Percentiles rank a stretch among this genome's conserved stretches.
Evolutionary conservation across 176 grass and related monocot genomes (phyloP).

Genomic region (Dactylis glomerata): DNA sequence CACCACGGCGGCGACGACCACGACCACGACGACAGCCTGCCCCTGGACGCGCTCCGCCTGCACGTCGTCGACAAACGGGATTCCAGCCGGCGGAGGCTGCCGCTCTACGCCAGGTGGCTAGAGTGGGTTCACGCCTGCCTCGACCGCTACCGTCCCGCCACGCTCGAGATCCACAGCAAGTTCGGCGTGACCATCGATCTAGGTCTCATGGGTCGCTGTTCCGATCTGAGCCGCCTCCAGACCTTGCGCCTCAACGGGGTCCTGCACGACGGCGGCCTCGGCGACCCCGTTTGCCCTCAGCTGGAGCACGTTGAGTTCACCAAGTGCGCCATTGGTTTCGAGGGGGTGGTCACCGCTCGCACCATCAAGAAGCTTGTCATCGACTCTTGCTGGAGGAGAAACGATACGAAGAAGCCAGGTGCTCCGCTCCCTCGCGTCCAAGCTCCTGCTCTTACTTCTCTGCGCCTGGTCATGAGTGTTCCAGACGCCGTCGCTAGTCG

Average conservation of each 20-base stretch:
- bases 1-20: not conserved
- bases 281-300: not conserved
- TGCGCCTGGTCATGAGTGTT: too few species aligned
- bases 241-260: not conserved
- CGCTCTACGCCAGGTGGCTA: not conserved
- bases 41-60: not conserved
- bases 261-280: not conserved
- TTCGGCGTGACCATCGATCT: not conserved
- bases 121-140: not conserved
- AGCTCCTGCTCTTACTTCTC: too few species aligned
- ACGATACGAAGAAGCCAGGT: too few species aligned
- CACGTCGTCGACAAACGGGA: not conserved
- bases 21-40: not conserved
- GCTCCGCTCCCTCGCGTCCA: too few species aligned
- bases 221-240: not conserved
- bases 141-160: not conserved
- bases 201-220: not conserved
- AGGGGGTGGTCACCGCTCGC: too few species aligned
- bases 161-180: not conserved
- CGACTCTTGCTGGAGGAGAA: too few species aligned
- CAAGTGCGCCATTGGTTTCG: too few species aligned
- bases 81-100: not conserved
- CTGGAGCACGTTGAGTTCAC: too few species aligned
- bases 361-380: too few species aligned
- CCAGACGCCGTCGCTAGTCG: too few species aligned